Evolutionary conservation across 108 stramenopile species (phyloP).

Genomic region (Stephanodiscus triporus): DNA sequence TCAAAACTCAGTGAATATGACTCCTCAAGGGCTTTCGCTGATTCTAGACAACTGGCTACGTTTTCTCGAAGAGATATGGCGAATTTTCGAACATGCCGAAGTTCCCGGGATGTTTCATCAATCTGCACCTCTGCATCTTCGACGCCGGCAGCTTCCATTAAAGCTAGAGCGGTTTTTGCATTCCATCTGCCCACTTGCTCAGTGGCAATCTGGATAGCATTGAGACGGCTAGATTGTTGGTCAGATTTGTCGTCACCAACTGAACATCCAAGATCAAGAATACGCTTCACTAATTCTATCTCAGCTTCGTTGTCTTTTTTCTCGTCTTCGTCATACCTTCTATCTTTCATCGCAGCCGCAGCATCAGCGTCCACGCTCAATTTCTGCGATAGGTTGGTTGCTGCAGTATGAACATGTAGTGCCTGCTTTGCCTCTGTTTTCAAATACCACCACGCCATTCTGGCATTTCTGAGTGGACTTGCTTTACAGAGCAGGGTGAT

Average conservation of each 20-base stretch:
- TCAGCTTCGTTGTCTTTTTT: constrained; percentile 64
- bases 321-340: constrained; percentile 59
- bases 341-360: constrained; percentile 57
- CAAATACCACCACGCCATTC: constrained; percentile 80
- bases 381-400: constrained; percentile 57
- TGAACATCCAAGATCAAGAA: constrained; percentile 62
- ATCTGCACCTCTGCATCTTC: constrained; percentile 76
- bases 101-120: constrained; percentile 79
- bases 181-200: constrained; percentile 79
- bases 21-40: constrained; percentile 53
- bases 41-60: constrained; percentile 65
- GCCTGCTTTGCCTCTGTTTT: constrained; percentile 70
- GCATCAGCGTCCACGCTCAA: constrained; percentile 58
- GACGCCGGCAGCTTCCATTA: constrained; percentile 79
- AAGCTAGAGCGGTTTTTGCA: constrained; percentile 61
- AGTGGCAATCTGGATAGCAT: constrained; percentile 48
- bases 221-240: constrained; percentile 25
- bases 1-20: constrained; percentile 28
- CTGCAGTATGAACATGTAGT: constrained; percentile 57
- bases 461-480: constrained; percentile 62
- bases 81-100: constrained; percentile 73
- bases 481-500: constrained; percentile 65
- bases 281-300: constrained; percentile 62
- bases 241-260: constrained; percentile 18
- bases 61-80: constrained; percentile 76